These are phyloP conservation scores for Magnaporthiopsis incrustans DNA, from an alignment of 2,329 filamentous ascomycete genomes.

Conservation along the genomic window DNA sequence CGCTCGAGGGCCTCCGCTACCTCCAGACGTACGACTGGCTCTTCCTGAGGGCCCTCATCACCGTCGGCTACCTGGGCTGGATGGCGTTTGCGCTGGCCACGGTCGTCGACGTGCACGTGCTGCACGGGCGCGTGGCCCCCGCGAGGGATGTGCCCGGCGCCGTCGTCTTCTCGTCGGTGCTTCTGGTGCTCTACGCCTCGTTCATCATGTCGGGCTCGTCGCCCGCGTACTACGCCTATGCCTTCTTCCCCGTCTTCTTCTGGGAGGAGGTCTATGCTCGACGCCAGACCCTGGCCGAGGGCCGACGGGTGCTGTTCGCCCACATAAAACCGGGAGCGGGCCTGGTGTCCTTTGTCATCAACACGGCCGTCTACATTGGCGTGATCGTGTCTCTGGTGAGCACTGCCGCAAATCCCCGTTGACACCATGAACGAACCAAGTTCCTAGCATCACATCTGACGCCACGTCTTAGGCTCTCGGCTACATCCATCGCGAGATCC, in stretches of 20 bases:
- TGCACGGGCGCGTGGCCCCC: conserved; percentile 60
- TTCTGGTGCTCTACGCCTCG: conserved; percentile 70
- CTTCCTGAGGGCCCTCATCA: conserved; percentile 83
- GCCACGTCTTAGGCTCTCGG: conserved; percentile 61
- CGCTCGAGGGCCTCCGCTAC: conserved; percentile 79
- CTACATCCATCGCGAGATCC: conserved; percentile 84
- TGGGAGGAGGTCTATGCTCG: conserved; percentile 93
- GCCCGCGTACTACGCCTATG: conserved; percentile 80
- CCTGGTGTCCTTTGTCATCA: conserved; percentile 51
- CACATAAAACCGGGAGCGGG: conserved; percentile 55
- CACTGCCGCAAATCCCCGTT: conserved; percentile 8
- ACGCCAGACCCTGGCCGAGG: conserved; percentile 59
- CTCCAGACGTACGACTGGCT: conserved; percentile 98
- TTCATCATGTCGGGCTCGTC: conserved; percentile 76
- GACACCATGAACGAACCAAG: no score
- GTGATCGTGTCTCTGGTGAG: conserved; percentile 71
- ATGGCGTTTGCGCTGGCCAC: conserved; percentile 86
- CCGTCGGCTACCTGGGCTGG: conserved; percentile 88
- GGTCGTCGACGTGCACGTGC: conserved; percentile 79
- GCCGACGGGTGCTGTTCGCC: conserved; percentile 59
- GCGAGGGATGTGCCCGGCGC: conserved; percentile 52
- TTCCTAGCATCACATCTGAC: background rate
- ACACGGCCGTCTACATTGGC: conserved; percentile 59
- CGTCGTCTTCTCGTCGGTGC: conserved; percentile 63
- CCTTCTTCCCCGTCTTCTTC: conserved; percentile 85